Base-by-base conservation (phyloP, 1,284 basidiomycete species). In the Hypsizygus ulmarius region DNA sequence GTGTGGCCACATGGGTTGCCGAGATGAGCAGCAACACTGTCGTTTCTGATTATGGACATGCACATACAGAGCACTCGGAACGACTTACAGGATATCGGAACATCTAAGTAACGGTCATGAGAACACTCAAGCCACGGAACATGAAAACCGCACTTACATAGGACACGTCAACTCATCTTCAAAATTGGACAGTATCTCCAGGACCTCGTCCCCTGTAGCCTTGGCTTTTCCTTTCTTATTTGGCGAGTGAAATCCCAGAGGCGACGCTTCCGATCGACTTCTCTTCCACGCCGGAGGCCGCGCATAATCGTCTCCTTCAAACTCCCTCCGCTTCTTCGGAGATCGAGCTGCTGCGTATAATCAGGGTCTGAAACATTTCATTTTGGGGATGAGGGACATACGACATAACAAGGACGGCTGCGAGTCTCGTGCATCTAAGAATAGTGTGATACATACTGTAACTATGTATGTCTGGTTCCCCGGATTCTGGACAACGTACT, bases 1-100 rank as follows among this genome's bases (percentile, higher is more conserved):
- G 71, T 77, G 57, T 82, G 79, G 15, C 79, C 79, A 53, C 79
- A 82, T 4, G 79, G 79, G 58, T 77, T 81, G 16, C 71, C 66
- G 30, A 75, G 49, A 57, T 81, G 77, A n/a, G 78, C 64, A 32
- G 70, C 72, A 34, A 73, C 77, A 46, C 79, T 82, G 49, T 7
- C 48, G 42, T 12, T 34, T 14, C 25, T 52, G 1, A 29, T 51
- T 34, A 43, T 33, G 14, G 7, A 41, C 12, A 44, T 4, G 9
- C 16, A 47, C 16, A 21, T 32, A 43, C 19, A 11, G 10, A 55
- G 30, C 34, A 27, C 21, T 10, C 16, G 21, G 30, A 45, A 19
- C 18, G 14, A 64, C 77, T 50, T 55, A 79, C 79, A 81, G 64
- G 32, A 80, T 61, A 57, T 82, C 79, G 59, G 64, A 80, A 51